These are phyloP conservation scores for Arthroderma sp. DNA, from an alignment of 2,329 filamentous ascomycete species.

Conservation along the genomic window DNA sequence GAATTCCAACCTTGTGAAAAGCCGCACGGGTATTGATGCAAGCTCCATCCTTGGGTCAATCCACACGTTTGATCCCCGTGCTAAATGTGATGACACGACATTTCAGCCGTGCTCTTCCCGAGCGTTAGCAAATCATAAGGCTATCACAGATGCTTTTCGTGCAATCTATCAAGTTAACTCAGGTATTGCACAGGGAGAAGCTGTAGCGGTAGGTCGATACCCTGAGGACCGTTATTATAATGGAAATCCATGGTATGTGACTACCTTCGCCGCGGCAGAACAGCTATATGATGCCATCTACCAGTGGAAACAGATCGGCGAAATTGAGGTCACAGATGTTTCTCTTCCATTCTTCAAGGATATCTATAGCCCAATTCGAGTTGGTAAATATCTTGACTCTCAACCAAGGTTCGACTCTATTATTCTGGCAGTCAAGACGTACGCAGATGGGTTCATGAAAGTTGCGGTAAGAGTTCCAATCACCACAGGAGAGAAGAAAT, in stretches of 20 bases:
- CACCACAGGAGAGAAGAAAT: not conserved
- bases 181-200: slow-evolving; percentile 46
- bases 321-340: slow-evolving; percentile 49
- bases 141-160: slow-evolving; percentile 62
- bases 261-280: slow-evolving; percentile 63
- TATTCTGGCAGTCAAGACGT: slow-evolving; percentile 45
- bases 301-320: slow-evolving; percentile 53
- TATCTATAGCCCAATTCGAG: slow-evolving; percentile 42
- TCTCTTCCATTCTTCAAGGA: slow-evolving; percentile 62
- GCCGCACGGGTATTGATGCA: slow-evolving; percentile 55
- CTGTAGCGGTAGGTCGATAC: slow-evolving; percentile 54
- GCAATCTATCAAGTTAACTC: slow-evolving; percentile 56
- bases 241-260: slow-evolving; percentile 69
- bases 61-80: slow-evolving; percentile 54
- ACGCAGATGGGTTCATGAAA: slow-evolving; percentile 44
- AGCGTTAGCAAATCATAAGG: slow-evolving; percentile 62
- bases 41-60: slow-evolving; percentile 57
- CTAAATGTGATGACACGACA: slow-evolving; percentile 52
- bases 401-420: slow-evolving; percentile 32
- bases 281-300: slow-evolving; percentile 63
- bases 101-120: slow-evolving; percentile 62
- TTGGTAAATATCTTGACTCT: slow-evolving; percentile 51
- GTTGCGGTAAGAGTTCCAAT: slow-evolving; percentile 19
- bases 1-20: slow-evolving; percentile 53
- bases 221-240: slow-evolving; percentile 60